Base-by-base conservation (phyloP, 305 asterid genomes). In the Striga hermonthica region DNA sequence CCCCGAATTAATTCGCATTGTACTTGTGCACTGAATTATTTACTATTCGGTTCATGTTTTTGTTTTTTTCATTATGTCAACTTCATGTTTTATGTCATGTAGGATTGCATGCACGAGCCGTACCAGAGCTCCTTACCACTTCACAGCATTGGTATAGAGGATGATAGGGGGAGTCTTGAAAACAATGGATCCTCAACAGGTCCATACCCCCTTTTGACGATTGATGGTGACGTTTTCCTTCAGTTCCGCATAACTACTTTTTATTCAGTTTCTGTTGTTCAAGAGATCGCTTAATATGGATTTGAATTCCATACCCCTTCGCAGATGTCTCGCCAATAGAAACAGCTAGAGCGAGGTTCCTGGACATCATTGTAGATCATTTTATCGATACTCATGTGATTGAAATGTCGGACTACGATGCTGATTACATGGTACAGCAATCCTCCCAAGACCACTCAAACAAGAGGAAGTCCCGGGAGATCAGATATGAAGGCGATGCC, bases 241-340 rank as follows among this genome's bases (percentile, higher is more conserved):
- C 55, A 35, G 31, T 22, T 70, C 11, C 48, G 0, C 41, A 52
- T 64, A 40, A 64, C 61, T 48, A 31, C 28, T 70, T 60, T 38
- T 65, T 64, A 39, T 48, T 50, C 36, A n/a, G 50, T 9, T 36
- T 60, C 35, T 68, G 44, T 9, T 44, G 45, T 50, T 69, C 65
- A 15, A 66, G 70, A 61, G 70, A 61, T 67, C 55, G 57, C 73
- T 70, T 65, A 52, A 74, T 65, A 56, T 31, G 40, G 37, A 34
- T 60, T 75, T 72, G 63, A 67, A 49, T 68, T 45, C 36, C 41
- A 48, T 63, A 6, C 71, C 54, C 67, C 54, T 65, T 68, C 71
- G 62, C 86, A 92, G 99, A 93, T 78, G 78, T 90, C 60, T 83
- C 92, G 1, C 96, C 99, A 14, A 90, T 93, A 56, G 99, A 90